These are phyloP conservation scores for Phaeosphaeriaceae sp. DNA, from an alignment of 2,329 filamentous ascomycete genomes.

Conservation along the genomic window DNA sequence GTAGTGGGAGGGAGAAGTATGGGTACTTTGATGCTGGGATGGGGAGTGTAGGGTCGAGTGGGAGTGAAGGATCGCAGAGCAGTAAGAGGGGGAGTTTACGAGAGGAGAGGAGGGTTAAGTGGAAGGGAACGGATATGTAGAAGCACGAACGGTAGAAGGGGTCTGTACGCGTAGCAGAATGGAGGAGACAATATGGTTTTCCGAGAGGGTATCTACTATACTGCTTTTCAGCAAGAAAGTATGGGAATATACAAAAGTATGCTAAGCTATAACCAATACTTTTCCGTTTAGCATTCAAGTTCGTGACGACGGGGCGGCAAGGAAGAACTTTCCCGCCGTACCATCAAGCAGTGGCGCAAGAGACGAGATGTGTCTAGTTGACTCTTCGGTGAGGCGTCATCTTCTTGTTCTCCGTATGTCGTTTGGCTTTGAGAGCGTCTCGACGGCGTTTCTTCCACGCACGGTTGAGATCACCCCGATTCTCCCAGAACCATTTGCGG, in stretches of 20 bases:
- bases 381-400: slow-evolving; percentile 35
- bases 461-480: slow-evolving; percentile 56
- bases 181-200: too few relatives aligned
- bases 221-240: not conserved
- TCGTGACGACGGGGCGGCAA: not conserved
- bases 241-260: not conserved
- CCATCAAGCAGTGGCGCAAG: too few relatives aligned
- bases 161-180: too few relatives aligned
- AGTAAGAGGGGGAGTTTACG: slow-evolving; percentile 1
- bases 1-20: not conserved
- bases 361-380: not conserved
- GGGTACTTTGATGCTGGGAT: not conserved
- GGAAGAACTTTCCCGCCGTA: not conserved
- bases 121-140: slow-evolving; percentile 20
- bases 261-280: not conserved
- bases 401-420: slow-evolving; percentile 66
- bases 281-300: not conserved
- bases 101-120: slow-evolving; percentile 10
- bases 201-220: slow-evolving; percentile 13
- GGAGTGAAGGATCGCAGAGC: not conserved
- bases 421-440: slow-evolving; percentile 66
- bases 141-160: too few relatives aligned
- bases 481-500: slow-evolving; percentile 66
- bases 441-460: slow-evolving; percentile 63
- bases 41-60: not conserved